Conservation (phyloP, 129 eudicot species). For the Logfia minima region DNA sequence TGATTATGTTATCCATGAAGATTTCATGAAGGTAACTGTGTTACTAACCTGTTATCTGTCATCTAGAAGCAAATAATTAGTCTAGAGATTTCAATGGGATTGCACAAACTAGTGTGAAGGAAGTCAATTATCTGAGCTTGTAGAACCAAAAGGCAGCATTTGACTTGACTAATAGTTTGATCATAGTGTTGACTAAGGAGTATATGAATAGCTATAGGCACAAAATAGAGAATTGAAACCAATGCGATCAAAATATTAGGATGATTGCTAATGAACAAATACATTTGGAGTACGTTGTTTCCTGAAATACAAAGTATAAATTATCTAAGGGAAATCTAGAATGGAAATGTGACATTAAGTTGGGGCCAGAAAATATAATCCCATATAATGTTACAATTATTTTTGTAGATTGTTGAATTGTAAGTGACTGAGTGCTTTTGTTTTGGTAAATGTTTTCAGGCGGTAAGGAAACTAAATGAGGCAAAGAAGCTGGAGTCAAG, state of each 20-base stretch:
- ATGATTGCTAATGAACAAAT: background rate
- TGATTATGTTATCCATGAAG: conserved; percentile 97
- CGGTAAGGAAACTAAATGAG: conserved; percentile 84
- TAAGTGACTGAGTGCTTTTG: background rate
- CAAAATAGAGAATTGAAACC: background rate
- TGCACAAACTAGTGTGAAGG: background rate
- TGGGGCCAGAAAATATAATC: no score
- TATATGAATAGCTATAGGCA: background rate
- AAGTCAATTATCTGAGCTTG: background rate
- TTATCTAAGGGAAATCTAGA: background rate
- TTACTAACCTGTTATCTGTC: background rate
- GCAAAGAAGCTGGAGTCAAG: conserved; percentile 97
- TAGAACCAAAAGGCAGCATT: background rate
- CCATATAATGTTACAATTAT: no score
- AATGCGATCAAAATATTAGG: background rate
- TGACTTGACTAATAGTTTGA: background rate
- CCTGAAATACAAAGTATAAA: no score
- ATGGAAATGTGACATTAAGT: no score
- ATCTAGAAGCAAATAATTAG: background rate
- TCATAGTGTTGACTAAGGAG: background rate
- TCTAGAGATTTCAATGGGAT: background rate
- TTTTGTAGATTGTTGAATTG: background rate
- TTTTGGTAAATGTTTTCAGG: conserved; percentile 39
- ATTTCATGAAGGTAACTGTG: conserved; percentile 89
- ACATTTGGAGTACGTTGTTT: no score